phyloP scores from a whole-genome alignment of 2,329 filamentous ascomycete species.

The Karstenula rhodostoma region DNA sequence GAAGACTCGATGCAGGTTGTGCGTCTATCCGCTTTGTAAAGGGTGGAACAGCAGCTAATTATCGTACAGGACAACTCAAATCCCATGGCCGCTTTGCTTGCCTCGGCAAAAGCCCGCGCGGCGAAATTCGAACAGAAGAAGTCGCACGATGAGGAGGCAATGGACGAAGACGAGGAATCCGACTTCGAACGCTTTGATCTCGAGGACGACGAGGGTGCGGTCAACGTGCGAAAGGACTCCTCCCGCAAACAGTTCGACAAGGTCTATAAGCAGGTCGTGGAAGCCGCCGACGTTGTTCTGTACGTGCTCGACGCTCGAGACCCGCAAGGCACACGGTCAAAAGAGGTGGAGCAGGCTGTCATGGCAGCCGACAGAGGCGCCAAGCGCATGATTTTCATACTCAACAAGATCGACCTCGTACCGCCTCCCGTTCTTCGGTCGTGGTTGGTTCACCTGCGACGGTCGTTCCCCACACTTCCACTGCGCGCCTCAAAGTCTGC shows the following conservation, averaged over 20 bases:
- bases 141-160: constrained; percentile 66
- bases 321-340: constrained; percentile 87
- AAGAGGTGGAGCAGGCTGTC: constrained; percentile 87
- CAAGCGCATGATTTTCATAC: constrained; percentile 87
- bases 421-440: constrained; percentile 81
- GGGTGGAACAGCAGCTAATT: constrained; percentile 17
- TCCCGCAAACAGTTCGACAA: constrained; percentile 93
- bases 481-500: constrained; percentile 84
- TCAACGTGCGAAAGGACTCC: constrained; percentile 58
- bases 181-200: constrained; percentile 58
- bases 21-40: constrained; percentile 13
- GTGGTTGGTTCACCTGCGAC: constrained; percentile 84
- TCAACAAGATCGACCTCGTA: constrained; percentile 96
- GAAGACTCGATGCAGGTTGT: constrained; percentile 67
- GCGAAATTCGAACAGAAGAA: constrained; percentile 74
- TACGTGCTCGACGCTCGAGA: constrained; percentile 94
- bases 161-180: constrained; percentile 65
- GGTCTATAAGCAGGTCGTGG: constrained; percentile 92
- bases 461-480: constrained; percentile 90
- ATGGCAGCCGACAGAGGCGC: constrained; percentile 85
- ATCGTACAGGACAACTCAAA: constrained; percentile 69
- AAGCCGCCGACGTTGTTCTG: constrained; percentile 86
- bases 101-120: constrained; percentile 81
- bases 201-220: constrained; percentile 53
- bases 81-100: constrained; percentile 90